These are phyloP conservation scores for Saitozyma sp. DNA, from an alignment of 768 basidiomycete species.

Conservation along the genomic window DNA sequence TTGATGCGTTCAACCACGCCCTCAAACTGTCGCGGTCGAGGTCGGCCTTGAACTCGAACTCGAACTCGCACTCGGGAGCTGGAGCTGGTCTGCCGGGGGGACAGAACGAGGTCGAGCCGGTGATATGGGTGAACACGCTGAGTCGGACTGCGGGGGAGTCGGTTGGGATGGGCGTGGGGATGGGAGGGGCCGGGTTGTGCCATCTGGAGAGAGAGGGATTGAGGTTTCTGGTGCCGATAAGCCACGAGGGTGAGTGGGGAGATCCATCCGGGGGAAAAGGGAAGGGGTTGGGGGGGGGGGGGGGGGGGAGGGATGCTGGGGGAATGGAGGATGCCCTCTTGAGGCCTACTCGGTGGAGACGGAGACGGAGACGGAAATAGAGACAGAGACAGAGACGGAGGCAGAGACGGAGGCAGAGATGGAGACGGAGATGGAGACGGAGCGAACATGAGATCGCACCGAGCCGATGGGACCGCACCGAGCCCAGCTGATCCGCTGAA, in stretches of 20 bases:
- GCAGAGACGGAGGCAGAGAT: no score
- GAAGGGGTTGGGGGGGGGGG: background rate
- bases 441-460: background rate
- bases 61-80: no score
- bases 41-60: no score
- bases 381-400: no score
- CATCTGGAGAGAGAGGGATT: conserved; percentile 76
- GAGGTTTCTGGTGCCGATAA: conserved; percentile 74
- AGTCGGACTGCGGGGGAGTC: conserved; percentile 12
- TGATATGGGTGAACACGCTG: conserved; percentile 46
- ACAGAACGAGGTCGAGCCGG: conserved; percentile 40
- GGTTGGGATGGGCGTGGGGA: conserved; percentile 17
- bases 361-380: no score
- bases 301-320: background rate
- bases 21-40: conserved; percentile 59
- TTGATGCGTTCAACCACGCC: conserved; percentile 78
- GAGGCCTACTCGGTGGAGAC: no score
- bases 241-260: conserved; percentile 73
- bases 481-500: conserved; percentile 1
- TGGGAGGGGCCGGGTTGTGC: conserved; percentile 64
- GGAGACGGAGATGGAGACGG: background rate
- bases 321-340: background rate
- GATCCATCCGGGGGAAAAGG: background rate
- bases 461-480: background rate
- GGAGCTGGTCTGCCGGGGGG: background rate